These are phyloP conservation scores for Sporothrix brunneoviolacea DNA, from an alignment of 2,329 filamentous ascomycete species.

Conservation along the genomic window DNA sequence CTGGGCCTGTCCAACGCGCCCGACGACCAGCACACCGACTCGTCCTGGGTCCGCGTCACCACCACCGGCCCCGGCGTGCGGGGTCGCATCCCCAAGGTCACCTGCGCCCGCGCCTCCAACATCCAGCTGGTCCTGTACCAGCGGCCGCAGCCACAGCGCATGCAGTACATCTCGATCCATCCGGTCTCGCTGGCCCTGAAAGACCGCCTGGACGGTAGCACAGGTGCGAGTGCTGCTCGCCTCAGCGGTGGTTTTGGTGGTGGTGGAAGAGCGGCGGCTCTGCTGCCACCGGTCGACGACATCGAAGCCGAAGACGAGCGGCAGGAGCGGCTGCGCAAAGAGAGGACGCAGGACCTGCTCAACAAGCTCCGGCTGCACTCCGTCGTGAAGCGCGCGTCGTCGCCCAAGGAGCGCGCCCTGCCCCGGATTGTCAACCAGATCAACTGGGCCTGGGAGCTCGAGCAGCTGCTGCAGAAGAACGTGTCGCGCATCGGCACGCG, in stretches of 20 bases:
- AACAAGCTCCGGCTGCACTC: conserved; percentile 86
- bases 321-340: conserved; percentile 51
- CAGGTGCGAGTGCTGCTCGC: not conserved
- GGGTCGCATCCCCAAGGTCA: conserved; percentile 58
- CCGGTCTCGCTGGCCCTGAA: conserved; percentile 83
- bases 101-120: conserved; percentile 62
- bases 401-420: conserved; percentile 75
- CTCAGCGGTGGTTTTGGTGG: no score
- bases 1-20: conserved; percentile 72
- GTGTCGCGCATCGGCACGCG: conserved; percentile 76
- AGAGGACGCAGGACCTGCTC: conserved; percentile 59
- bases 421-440: conserved; percentile 83
- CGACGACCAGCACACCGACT: conserved; percentile 37
- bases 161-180: conserved; percentile 92
- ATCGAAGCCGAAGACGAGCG: conserved; percentile 68
- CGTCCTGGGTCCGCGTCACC: conserved; percentile 61
- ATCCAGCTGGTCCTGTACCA: conserved; percentile 88
- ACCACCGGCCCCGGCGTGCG: conserved; percentile 43
- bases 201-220: conserved; percentile 49
- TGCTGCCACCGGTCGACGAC: conserved; percentile 28
- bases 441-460: conserved; percentile 91
- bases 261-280: no score
- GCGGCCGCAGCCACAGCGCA: conserved; percentile 72
- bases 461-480: conserved; percentile 80
- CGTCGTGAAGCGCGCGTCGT: conserved; percentile 67